Evolutionary conservation across 1,139 yeast species (phyloP).

Genomic region (Pichia sp.): DNA sequence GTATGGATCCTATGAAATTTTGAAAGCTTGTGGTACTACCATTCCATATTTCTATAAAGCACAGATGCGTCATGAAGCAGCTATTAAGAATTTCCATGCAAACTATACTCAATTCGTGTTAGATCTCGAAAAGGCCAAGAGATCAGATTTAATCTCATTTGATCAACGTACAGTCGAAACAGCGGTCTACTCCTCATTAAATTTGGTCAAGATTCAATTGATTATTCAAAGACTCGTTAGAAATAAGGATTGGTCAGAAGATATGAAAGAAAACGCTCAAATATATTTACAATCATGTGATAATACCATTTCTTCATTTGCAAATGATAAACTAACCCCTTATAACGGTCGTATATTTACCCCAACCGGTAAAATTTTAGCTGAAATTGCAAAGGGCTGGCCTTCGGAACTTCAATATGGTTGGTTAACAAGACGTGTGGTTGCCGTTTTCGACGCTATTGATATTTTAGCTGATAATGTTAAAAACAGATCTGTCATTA

Average conservation of each 20-base stretch:
- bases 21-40: constrained; percentile 76
- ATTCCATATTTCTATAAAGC: constrained; percentile 92
- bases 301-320: constrained; percentile 80
- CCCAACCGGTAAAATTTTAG: constrained; percentile 84
- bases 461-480: constrained; percentile 39
- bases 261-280: constrained; percentile 33
- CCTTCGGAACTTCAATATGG: constrained; percentile 85
- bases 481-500: constrained; percentile 52
- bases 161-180: constrained; percentile 64
- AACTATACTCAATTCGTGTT: constrained; percentile 36
- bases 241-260: constrained; percentile 39
- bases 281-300: constrained; percentile 53
- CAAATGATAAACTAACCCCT: constrained; percentile 48
- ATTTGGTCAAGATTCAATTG: constrained; percentile 66
- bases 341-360: constrained; percentile 73
- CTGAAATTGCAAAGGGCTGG: constrained; percentile 85
- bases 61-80: constrained; percentile 91
- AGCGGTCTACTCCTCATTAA: constrained; percentile 67
- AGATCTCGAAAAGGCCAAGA: constrained; percentile 24
- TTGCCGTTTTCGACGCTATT: constrained; percentile 68
- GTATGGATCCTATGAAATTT: constrained; percentile 68
- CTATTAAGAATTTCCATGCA: constrained; percentile 55
- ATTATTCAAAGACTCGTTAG: constrained; percentile 58
- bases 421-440: constrained; percentile 83
- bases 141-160: constrained; percentile 35